Evolutionary conservation across 2,329 filamentous ascomycete species (phyloP).

Genomic region (Clonostachys rhizophaga): DNA sequence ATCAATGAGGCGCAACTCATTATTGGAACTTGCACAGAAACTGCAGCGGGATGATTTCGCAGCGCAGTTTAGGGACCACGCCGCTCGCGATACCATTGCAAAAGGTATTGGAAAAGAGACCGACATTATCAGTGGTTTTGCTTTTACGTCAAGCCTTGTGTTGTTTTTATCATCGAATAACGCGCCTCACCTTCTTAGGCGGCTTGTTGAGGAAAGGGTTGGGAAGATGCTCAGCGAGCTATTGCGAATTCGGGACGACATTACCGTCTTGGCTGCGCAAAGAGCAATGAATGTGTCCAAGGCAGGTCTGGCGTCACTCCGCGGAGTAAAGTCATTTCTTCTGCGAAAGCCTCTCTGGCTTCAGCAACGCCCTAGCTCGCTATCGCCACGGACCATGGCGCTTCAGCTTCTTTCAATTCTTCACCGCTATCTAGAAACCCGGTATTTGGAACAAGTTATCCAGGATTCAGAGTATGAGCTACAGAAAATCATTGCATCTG

Average conservation of each 20-base stretch:
- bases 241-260: constrained; percentile 47
- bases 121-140: constrained; percentile 59
- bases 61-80: constrained; percentile 69
- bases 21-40: constrained; percentile 56
- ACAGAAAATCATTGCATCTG: constrained; percentile 8
- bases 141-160: constrained; percentile 58
- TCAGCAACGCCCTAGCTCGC: constrained; percentile 33
- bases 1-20: constrained; percentile 50
- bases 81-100: constrained; percentile 65
- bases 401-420: constrained; percentile 56
- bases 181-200: constrained; percentile 52
- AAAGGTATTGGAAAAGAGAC: constrained; percentile 52
- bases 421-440: constrained; percentile 13
- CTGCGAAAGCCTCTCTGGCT: constrained; percentile 57
- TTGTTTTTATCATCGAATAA: constrained; percentile 57
- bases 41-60: constrained; percentile 59
- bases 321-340: constrained; percentile 47
- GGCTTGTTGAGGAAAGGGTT: constrained; percentile 50
- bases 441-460: constrained; percentile 17
- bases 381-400: constrained; percentile 61
- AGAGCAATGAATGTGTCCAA: constrained; percentile 66
- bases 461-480: constrained; percentile 19
- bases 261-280: constrained; percentile 57
- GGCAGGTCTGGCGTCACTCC: constrained; percentile 51
- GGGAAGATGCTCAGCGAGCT: constrained; percentile 51